phyloP scores from a whole-genome alignment of 805 yeast genomes.

The Starmera caribaea region DNA sequence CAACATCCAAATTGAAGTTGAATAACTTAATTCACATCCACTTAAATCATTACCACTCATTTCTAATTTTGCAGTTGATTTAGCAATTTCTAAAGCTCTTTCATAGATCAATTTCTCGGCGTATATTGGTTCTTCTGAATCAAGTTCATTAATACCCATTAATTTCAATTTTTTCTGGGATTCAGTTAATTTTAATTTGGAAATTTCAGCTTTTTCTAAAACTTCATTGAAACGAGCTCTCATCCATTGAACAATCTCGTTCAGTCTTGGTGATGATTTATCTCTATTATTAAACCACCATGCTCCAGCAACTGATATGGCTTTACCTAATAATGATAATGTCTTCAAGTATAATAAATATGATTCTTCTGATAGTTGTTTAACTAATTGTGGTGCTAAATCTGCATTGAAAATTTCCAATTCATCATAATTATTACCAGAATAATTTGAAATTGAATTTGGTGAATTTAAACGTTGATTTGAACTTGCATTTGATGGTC shows the following conservation, averaged over 20 bases:
- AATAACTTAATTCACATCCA: constrained; percentile 81
- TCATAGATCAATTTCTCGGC: constrained; percentile 88
- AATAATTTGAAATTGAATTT: constrained; percentile 7
- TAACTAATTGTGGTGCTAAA: constrained; percentile 49
- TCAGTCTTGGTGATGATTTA: constrained; percentile 36
- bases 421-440: constrained; percentile 19
- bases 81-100: constrained; percentile 86
- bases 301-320: constrained; percentile 75
- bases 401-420: constrained; percentile 23
- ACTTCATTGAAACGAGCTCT: constrained; percentile 83
- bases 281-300: constrained; percentile 71
- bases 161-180: constrained; percentile 27
- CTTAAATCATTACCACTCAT: constrained; percentile 53
- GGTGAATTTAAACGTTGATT: constrained; percentile 5
- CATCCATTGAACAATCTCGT: constrained; percentile 69
- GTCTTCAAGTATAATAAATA: constrained; percentile 78
- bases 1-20: constrained; percentile 93
- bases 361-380: constrained; percentile 73
- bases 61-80: constrained; percentile 86
- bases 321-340: constrained; percentile 69
- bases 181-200: constrained; percentile 47
- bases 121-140: constrained; percentile 26
- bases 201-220: constrained; percentile 78
- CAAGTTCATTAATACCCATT: constrained; percentile 3
- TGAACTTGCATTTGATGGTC: too few species aligned